A percentile compares a stretch with the other conserved stretches of the same genome.
These are phyloP conservation scores for Polychytrium aggregatum DNA, from an alignment of 192 early-diverging fungal genomes.

Conservation along the genomic window DNA sequence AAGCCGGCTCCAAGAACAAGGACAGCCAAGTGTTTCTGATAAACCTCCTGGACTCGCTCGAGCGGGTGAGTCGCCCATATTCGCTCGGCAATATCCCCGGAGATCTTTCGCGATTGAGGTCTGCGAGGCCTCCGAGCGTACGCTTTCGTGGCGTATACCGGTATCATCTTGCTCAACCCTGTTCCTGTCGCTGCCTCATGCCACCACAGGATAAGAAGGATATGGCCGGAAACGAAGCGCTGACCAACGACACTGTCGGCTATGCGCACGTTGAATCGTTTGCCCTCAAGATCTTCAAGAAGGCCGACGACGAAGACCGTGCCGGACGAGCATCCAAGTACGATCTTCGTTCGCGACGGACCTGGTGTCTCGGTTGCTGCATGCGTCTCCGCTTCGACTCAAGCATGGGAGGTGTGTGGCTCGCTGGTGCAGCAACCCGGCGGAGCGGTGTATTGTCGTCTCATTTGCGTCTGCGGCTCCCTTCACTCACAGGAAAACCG, in stretches of 20 bases:
- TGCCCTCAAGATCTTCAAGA: slow-evolving; percentile 76
- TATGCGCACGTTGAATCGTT: slow-evolving; percentile 80
- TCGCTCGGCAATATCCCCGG: not conserved
- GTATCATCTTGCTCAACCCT: too few relatives aligned
- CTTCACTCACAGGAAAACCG: too few relatives aligned
- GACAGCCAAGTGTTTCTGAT: slow-evolving; percentile 52
- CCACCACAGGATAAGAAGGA: slow-evolving; percentile 54
- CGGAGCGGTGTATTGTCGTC: too few relatives aligned
- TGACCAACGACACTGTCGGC: slow-evolving; percentile 65
- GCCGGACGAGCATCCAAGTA: slow-evolving; percentile 70
- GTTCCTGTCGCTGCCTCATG: too few relatives aligned
- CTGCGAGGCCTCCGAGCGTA: too few relatives aligned
- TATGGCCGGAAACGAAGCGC: slow-evolving; percentile 50
- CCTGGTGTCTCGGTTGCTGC: too few relatives aligned
- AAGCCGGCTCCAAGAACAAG: slow-evolving; percentile 36
- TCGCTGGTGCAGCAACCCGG: too few relatives aligned
- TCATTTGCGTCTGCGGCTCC: too few relatives aligned
- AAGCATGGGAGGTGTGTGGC: too few relatives aligned
- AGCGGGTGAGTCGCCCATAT: slow-evolving; percentile 40
- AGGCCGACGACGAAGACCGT: slow-evolving; percentile 88
- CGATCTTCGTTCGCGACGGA: too few relatives aligned
- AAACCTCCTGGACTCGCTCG: slow-evolving; percentile 66
- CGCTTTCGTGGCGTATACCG: too few relatives aligned
- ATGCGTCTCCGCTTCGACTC: too few relatives aligned
- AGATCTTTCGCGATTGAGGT: not conserved